Evolutionary conservation across 108 stramenopile species (phyloP), one percentile per base, ranked within the genome.

Genomic region (Aurantiochytrium sp.): DNA sequence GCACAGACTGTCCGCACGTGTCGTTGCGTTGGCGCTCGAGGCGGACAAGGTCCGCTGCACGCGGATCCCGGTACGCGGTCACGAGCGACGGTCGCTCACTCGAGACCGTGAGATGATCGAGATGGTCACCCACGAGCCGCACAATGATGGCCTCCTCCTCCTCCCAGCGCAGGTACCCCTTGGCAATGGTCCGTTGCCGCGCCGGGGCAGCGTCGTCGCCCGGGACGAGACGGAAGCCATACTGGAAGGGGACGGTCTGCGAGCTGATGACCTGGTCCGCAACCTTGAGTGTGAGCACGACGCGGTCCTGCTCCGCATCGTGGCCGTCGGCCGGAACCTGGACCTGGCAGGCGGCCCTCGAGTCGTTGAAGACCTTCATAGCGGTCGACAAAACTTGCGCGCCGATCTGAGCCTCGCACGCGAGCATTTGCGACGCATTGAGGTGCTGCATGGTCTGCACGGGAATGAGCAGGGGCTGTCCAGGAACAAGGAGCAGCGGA

Each of bases 21-120:
- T 48, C 73, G 39, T 81, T 81, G 10, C 39, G 42, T n/a, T 81
- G 39, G n/a, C 45, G 73, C 39, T 81, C 73, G 32, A 81, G 73
- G 45, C 45, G 73, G 6, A 81, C 45, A 0, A 1, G 27, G 39
- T 81, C 32, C 19, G 2, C 27, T 22, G 6, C 45, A 48, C 32
- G 39, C 0, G 73, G 45, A 48, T 48, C 19, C 1, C 19, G 73
- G 2, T 81, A 24, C 15, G 73, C 39, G 17, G 30, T 81, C 36
- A 48, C 21, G 24, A 48, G 45, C 42, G 73, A 48, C 8, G 39
- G 73, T 1, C 73, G 73, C 17, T 41, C 73, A 48, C 73, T 41
- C 17, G 39, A 22, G 39, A 81, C n/a, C 12, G 73, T 48, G 73
- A 81, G 6, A 6, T 22, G 45, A 65, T 65, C 73, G 19, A 48